These are phyloP conservation scores for Helotiales sp. DNA, from an alignment of 2,329 filamentous ascomycete genomes.

Conservation along the genomic window DNA sequence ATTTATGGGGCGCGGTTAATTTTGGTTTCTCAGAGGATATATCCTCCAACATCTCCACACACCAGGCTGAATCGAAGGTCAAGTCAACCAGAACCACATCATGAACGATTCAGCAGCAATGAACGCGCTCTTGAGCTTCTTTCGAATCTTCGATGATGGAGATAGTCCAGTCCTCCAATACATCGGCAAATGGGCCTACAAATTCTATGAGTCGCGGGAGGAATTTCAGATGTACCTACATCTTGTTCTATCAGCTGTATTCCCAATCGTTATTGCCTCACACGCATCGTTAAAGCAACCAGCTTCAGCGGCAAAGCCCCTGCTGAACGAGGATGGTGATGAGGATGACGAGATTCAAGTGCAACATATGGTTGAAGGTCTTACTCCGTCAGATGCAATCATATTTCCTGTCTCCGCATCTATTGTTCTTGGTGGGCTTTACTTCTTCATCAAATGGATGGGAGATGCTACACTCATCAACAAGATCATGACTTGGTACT, in stretches of 20 bases:
- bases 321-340: conserved; percentile 46
- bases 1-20: background rate
- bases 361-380: conserved; percentile 64
- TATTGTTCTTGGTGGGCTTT: conserved; percentile 69
- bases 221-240: conserved; percentile 41
- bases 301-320: conserved; percentile 66
- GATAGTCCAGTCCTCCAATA: conserved; percentile 27
- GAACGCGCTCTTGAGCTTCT: conserved; percentile 15
- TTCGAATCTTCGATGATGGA: conserved; percentile 13
- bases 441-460: conserved; percentile 87
- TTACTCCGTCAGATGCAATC: conserved; percentile 78
- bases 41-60: background rate
- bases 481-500: conserved; percentile 80
- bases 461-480: conserved; percentile 80
- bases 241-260: conserved; percentile 67
- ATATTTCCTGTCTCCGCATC: conserved; percentile 81
- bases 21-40: background rate
- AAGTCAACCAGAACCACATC: background rate
- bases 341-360: conserved; percentile 55
- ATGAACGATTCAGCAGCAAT: conserved; percentile 12
- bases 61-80: background rate
- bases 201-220: conserved; percentile 26
- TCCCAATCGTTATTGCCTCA: conserved; percentile 81
- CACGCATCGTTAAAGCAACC: conserved; percentile 85
- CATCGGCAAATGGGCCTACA: conserved; percentile 26